A percentile compares a stretch with the other conserved stretches of the same genome.
Evolutionary conservation across 1,139 yeast genomes (phyloP).

Genomic region (Hanseniaspora gamundiae): DNA sequence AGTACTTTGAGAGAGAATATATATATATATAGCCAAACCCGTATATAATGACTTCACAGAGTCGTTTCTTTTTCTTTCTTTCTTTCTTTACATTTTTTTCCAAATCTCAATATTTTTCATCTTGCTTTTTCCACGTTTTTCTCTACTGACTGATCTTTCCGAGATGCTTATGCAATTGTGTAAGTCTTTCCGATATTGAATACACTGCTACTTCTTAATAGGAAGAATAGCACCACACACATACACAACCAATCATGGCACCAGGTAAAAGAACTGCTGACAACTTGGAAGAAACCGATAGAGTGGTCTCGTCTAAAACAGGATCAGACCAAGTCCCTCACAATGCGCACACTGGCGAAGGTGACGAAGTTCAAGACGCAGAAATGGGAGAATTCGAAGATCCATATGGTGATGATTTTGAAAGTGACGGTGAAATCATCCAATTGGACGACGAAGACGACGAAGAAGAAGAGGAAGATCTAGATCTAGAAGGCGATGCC

Average conservation of each 20-base stretch:
- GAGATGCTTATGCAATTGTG: too few species aligned
- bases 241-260: background rate
- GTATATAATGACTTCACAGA: background rate
- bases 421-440: constrained; percentile 82
- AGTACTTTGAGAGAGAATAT: too few species aligned
- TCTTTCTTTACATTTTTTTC: constrained; percentile 5
- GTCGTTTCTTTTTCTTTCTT: constrained; percentile 1
- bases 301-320: constrained; percentile 29
- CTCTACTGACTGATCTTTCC: too few species aligned
- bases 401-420: constrained; percentile 90
- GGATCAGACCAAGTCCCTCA: constrained; percentile 25
- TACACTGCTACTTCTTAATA: too few species aligned
- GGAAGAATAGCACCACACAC: background rate
- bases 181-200: too few species aligned
- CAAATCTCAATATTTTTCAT: background rate
- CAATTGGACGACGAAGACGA: constrained; percentile 62
- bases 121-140: background rate
- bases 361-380: constrained; percentile 30
- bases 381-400: constrained; percentile 91
- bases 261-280: constrained; percentile 38
- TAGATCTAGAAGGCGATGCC: constrained; percentile 15
- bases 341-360: constrained; percentile 14
- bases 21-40: background rate
- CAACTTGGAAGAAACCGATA: constrained; percentile 24
- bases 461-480: constrained; percentile 40